Base-by-base conservation (phyloP, 441 rosid genomes). In the Eugenia klotzschiana region DNA sequence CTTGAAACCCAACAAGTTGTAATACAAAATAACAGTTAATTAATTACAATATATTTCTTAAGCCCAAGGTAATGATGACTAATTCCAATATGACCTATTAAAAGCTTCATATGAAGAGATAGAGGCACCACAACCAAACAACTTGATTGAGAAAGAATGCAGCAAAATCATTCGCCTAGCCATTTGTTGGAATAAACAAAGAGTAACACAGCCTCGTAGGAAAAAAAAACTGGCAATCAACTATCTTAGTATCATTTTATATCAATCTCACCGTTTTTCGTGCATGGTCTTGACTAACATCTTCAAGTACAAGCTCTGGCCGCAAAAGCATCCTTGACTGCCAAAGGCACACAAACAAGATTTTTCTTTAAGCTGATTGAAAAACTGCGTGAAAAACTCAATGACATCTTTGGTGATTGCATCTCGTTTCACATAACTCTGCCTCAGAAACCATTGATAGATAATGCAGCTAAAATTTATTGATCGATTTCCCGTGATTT, bases 221-320 rank as follows among this genome's bases (percentile, higher is more conserved):
- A 37, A 37, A n/a, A 51, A 37, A n/a, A 22, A 25, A 22, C 22
- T 43, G 16, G 41, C 55, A 37, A 83, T 7, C 54, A 40, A 23
- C 25, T 25, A 73, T 73, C 52, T 33, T 16, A 16, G 51, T 29
- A 53, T 73, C 37, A 81, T 37, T 27, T 4, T 49, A 11, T 27
- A 51, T 51, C 55, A 15, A 22, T 83, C 85, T 85, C 86, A 93
- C 98, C 86, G 99, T 94, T 89, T 95, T 95, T 81, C 92, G 96
- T 56, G 98, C 98, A 85, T 96, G 98, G 84, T 96, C 98, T 89
- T 95, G 98, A 83, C 98, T 96, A 85, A 94, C 98, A 91, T 95
- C 98, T 87, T 96, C 95, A 87, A 95, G 94, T 13, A 95, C 94
- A 86, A 91, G 94, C 85, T 93, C 98, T 79, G 98, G 95, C 80